A percentile compares a stretch with the other conserved stretches of the same genome.
These are phyloP conservation scores for Collybiopsis luxurians DNA, from an alignment of 768 basidiomycete genomes.

Conservation along the genomic window DNA sequence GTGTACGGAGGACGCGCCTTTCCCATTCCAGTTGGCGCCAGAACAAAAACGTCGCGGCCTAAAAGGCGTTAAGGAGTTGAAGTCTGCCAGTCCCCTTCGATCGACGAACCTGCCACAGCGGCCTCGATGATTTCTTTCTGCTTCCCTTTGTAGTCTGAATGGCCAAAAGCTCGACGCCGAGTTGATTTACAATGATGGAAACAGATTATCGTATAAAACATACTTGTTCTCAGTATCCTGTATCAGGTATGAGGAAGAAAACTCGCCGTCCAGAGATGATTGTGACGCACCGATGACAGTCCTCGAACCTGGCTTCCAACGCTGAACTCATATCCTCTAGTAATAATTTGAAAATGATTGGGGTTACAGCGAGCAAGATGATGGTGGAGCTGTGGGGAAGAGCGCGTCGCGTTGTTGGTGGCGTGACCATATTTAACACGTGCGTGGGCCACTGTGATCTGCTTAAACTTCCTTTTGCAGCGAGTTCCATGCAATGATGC, in stretches of 20 bases:
- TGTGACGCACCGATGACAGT: conserved; percentile 16
- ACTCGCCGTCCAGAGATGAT: too few species aligned
- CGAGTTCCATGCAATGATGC: too few species aligned
- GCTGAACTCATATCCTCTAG: not conserved
- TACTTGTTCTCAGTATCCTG: conserved; percentile 7
- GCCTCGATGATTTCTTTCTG: conserved; percentile 76
- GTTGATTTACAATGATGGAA: not conserved
- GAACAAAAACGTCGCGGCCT: conserved; percentile 75
- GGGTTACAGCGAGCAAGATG: too few species aligned
- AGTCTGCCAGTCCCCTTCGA: not conserved
- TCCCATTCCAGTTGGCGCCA: conserved; percentile 89
- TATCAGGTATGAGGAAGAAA: not conserved
- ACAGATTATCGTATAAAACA: not conserved
- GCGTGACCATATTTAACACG: too few species aligned
- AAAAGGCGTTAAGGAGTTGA: not conserved
- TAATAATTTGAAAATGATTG: too few species aligned
- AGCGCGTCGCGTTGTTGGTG: too few species aligned
- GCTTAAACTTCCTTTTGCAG: too few species aligned
- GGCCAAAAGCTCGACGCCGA: conserved; percentile 57
- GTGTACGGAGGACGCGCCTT: conserved; percentile 46
- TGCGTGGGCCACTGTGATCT: too few species aligned
- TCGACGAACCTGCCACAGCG: conserved; percentile 52
- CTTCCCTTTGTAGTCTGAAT: conserved; percentile 68
- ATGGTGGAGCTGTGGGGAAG: too few species aligned
- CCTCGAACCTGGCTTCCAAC: conserved; percentile 10